Percentiles rank a stretch among this genome's conserved stretches.
Evolutionary conservation across 139 green algal species (phyloP).

Genomic region (Chloropicon primus): DNA sequence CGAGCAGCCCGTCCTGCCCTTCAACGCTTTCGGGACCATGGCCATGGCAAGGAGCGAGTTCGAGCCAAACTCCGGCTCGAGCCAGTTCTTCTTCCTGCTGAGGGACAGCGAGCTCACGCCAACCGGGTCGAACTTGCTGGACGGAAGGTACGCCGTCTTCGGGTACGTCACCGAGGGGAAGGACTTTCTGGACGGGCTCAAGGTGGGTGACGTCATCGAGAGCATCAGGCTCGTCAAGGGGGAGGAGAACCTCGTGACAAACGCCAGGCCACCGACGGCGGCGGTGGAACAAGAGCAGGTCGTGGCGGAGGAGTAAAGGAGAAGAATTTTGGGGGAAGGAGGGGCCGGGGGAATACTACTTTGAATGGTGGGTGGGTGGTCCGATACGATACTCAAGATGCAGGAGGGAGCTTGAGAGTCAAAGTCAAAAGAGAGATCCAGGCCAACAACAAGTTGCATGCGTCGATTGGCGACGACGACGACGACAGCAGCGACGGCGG

Average conservation of each 20-base stretch:
- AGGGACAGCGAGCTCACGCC: slow-evolving; percentile 98
- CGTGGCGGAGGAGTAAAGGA: too few species aligned
- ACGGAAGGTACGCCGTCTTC: slow-evolving; percentile 94
- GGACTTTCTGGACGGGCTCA: slow-evolving; percentile 29
- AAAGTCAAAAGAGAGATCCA: too few species aligned
- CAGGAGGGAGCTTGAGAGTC: too few species aligned
- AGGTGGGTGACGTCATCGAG: slow-evolving; percentile 36
- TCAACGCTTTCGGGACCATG: slow-evolving; percentile 94
- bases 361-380: too few species aligned
- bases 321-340: too few species aligned
- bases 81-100: slow-evolving; percentile 90
- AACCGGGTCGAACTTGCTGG: slow-evolving; percentile 86
- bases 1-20: slow-evolving; percentile 79
- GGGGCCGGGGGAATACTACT: too few species aligned
- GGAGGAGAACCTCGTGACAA: slow-evolving; percentile 1
- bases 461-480: too few species aligned
- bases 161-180: slow-evolving; percentile 74
- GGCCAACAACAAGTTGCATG: too few species aligned
- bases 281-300: too few species aligned
- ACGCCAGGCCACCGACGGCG: too few species aligned
- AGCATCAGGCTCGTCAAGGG: slow-evolving; percentile 19
- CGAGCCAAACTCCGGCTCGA: slow-evolving; percentile 74
- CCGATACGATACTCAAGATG: too few species aligned
- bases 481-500: too few species aligned
- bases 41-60: slow-evolving; percentile 53